Conservation (phyloP, 2,329 filamentous ascomycete species). For the Penicillium sp. region DNA sequence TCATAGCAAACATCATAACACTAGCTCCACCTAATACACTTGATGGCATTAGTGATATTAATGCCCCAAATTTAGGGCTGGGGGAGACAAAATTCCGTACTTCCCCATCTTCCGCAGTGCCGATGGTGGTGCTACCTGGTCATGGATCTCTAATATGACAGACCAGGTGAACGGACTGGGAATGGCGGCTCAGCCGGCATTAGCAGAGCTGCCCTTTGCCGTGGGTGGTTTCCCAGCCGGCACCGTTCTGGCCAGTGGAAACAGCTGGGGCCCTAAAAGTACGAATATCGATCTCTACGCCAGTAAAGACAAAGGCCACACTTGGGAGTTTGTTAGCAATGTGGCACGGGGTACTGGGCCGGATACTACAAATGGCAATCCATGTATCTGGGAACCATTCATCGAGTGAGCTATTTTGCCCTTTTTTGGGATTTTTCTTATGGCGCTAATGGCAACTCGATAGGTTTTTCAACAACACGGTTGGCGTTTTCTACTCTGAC, state of each 20-base stretch:
- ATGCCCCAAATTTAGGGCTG: no score
- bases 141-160: conserved; percentile 59
- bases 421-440: no score
- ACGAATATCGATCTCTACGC: conserved; percentile 68
- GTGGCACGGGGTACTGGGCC: conserved; percentile 62
- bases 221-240: conserved; percentile 61
- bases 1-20: no score
- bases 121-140: conserved; percentile 60
- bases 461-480: conserved; percentile 54
- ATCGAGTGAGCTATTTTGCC: conserved; percentile 33
- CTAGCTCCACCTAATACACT: no score
- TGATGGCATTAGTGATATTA: no score
- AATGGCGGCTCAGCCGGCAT: conserved; percentile 65
- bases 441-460: not conserved
- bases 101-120: conserved; percentile 7
- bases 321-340: conserved; percentile 66
- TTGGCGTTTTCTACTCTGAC: conserved; percentile 68
- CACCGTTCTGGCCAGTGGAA: conserved; percentile 62
- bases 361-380: conserved; percentile 60
- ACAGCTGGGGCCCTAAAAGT: conserved; percentile 49
- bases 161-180: conserved; percentile 66
- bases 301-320: conserved; percentile 58
- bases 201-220: conserved; percentile 60
- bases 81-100: not conserved
- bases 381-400: conserved; percentile 71